phyloP scores from a whole-genome alignment of 1,284 basidiomycete species.

The Flammula alnicola region DNA sequence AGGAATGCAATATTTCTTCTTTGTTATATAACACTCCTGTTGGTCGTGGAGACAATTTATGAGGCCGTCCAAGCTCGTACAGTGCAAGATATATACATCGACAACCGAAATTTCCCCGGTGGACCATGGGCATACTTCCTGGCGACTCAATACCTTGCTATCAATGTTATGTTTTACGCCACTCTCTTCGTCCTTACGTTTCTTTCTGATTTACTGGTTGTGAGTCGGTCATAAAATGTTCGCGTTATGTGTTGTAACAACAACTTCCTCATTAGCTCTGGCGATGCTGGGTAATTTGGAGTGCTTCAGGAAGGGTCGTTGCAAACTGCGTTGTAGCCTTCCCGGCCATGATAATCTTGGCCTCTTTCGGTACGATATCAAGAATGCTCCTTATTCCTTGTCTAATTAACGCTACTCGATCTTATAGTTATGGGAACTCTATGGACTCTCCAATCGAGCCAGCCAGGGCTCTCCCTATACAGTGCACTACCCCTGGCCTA shows the following conservation, averaged over 20 bases:
- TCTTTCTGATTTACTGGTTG: conserved; percentile 44
- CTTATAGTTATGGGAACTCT: conserved; percentile 46
- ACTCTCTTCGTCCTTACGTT: conserved; percentile 46
- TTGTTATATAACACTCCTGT: conserved; percentile 42
- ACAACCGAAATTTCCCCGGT: conserved; percentile 48
- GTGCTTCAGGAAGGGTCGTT: conserved; percentile 34
- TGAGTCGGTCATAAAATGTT: conserved; percentile 26
- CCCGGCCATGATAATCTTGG: conserved; percentile 37
- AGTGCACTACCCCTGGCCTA: conserved; percentile 43
- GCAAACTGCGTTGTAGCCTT: conserved; percentile 41
- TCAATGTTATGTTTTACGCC: conserved; percentile 48
- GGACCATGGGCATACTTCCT: conserved; percentile 48
- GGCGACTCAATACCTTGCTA: conserved; percentile 38
- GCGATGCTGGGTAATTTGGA: conserved; percentile 53
- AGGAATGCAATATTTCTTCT: conserved; percentile 38
- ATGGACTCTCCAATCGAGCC: conserved; percentile 48
- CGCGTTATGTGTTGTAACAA: not conserved
- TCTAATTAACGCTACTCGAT: conserved; percentile 1
- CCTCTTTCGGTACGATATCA: conserved; percentile 40
- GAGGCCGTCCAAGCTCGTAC: conserved; percentile 41
- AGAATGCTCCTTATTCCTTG: not conserved
- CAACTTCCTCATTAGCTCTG: conserved; percentile 37
- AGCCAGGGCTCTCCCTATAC: conserved; percentile 46
- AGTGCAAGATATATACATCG: conserved; percentile 46
- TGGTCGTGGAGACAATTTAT: conserved; percentile 44